Base-by-base conservation (phyloP, 75 land plant species). In the Isoetes taiwanensis region DNA sequence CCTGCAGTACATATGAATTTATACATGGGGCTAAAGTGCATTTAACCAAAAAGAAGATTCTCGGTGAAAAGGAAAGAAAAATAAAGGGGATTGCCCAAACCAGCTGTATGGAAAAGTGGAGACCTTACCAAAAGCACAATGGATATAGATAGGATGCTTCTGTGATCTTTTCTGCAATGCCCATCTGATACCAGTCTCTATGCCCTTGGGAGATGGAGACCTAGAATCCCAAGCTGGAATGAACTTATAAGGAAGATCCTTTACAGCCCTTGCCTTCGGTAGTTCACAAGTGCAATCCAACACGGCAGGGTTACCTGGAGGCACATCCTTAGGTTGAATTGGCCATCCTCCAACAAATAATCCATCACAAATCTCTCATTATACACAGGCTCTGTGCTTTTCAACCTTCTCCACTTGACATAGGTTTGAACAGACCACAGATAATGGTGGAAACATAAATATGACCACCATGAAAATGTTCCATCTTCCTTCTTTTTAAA, bases 301-400 rank as follows among this genome's bases (percentile, higher is more conserved):
- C 16, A 86, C 52, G 26, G 94, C 91, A 11, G 80, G 79, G 19
- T 74, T 60, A 5, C 87, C 82, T 0, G 78, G 80, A 2, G 97
- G 97, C 68, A 83, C 43, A 30, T 50, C 60, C 2, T 54, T 37
- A 1, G 43, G 17, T 21, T 69, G 55, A 43, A 17, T 72, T 32
- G 97, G 97, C 97, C 93, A 86, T 0, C 87, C 97, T 0, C 97
- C 97, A 32, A 90, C 93, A 68, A 70, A 90, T 9, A 90, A 20
- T 10, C 80, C 84, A 2, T 75, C 73, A 37, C 38, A 58, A 28
- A 90, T 58, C 56, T 90, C n/a, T n/a, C 72, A 25, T 4, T 74
- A 26, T 70, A 82, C 21, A 81, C 68, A 0, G 81, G 72, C 61
- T 90, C 93, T 21, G 54, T 56, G 21, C 57, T 66, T 19, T 25